Evolutionary conservation across 2,329 filamentous ascomycete genomes (phyloP).

Genomic region (Juglanconis juglandina): DNA sequence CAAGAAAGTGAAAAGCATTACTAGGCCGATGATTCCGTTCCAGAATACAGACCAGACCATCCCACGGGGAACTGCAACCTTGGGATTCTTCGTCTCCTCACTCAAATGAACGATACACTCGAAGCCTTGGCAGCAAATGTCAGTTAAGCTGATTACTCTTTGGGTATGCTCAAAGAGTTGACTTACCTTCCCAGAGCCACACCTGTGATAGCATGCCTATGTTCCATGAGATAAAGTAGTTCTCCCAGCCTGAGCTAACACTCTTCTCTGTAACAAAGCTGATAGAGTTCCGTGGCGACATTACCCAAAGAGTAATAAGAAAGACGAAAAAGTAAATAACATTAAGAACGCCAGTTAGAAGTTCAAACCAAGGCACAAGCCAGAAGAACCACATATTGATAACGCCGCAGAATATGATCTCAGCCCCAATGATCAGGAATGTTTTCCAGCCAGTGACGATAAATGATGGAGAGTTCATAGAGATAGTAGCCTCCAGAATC

Average conservation of each 20-base stretch:
- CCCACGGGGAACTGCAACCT: conserved; percentile 42
- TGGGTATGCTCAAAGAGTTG: no score
- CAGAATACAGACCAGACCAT: conserved; percentile 40
- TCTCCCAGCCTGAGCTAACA: conserved; percentile 13
- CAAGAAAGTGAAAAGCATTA: conserved; percentile 38
- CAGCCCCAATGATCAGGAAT: conserved; percentile 35
- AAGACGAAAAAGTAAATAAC: conserved; percentile 8
- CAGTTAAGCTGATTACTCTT: background rate
- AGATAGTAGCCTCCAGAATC: conserved; percentile 14
- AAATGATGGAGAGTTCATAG: conserved; percentile 10
- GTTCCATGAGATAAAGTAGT: conserved; percentile 26
- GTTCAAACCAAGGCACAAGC: conserved; percentile 37
- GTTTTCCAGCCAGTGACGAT: conserved; percentile 30
- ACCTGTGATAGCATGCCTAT: conserved; percentile 34
- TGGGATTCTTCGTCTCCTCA: conserved; percentile 41
- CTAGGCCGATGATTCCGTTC: conserved; percentile 38
- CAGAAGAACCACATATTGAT: conserved; percentile 32
- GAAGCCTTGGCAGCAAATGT: conserved; percentile 31
- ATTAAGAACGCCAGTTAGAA: conserved; percentile 31
- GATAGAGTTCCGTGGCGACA: conserved; percentile 11
- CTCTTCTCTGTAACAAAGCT: conserved; percentile 4
- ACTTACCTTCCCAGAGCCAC: conserved; percentile 30
- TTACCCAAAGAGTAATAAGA: conserved; percentile 12
- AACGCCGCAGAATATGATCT: conserved; percentile 21
- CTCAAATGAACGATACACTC: conserved; percentile 47